Conservation (phyloP, 306 rosid genomes). For the Fragaria iinumae region DNA sequence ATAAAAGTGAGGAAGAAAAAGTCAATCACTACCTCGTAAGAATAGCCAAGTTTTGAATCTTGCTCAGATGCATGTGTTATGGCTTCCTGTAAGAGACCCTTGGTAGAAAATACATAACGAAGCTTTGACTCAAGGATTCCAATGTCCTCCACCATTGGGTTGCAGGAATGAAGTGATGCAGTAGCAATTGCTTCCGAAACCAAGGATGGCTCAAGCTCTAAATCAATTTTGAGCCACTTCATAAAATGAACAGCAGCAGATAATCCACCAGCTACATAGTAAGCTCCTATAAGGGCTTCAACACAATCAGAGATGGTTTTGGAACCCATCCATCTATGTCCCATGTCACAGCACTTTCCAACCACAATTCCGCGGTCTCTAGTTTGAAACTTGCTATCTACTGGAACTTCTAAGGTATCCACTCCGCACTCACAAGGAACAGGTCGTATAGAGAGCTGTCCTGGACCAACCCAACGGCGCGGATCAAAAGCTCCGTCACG, state of each 20-base stretch:
- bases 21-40: constrained; percentile 63
- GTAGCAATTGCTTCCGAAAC: constrained; percentile 61
- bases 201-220: constrained; percentile 64
- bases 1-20: neutral
- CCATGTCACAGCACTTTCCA: constrained; percentile 80
- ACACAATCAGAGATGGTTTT: constrained; percentile 88
- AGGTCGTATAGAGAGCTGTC: constrained; percentile 54
- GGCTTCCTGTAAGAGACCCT: constrained; percentile 85
- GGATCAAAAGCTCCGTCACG: constrained; percentile 90
- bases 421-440: constrained; percentile 74
- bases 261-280: constrained; percentile 76
- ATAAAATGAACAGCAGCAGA: constrained; percentile 70
- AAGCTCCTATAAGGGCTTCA: constrained; percentile 94
- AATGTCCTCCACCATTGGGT: constrained; percentile 57
- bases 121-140: constrained; percentile 65
- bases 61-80: constrained; percentile 67
- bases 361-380: constrained; percentile 68
- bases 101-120: constrained; percentile 63
- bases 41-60: constrained; percentile 56
- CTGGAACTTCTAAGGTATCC: constrained; percentile 78
- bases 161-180: constrained; percentile 55
- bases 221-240: constrained; percentile 78
- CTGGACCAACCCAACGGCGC: constrained; percentile 97
- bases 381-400: constrained; percentile 58
- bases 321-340: constrained; percentile 91